These are phyloP conservation scores for Curvularia verruculosa DNA, from an alignment of 2,329 filamentous ascomycete genomes.

Conservation along the genomic window DNA sequence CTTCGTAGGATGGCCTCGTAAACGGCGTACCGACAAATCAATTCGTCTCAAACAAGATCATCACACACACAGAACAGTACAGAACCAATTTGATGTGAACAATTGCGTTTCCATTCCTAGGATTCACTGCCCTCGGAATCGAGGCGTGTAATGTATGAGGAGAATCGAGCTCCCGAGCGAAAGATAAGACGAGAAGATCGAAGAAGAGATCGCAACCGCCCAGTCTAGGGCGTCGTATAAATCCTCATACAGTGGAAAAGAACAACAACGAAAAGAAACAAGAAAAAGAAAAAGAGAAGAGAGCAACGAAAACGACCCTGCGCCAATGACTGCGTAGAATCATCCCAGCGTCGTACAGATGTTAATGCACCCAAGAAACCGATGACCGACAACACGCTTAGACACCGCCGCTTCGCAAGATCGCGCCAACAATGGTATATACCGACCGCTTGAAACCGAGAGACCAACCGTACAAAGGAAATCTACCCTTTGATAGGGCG, in stretches of 20 bases:
- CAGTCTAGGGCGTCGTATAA: constrained; percentile 30
- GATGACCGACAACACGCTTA: constrained; percentile 38
- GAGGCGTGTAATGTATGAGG: constrained; percentile 45
- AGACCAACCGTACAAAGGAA: constrained; percentile 49
- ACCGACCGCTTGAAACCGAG: constrained; percentile 45
- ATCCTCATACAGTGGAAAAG: constrained; percentile 45
- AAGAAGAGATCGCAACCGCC: constrained; percentile 39
- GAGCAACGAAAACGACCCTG: constrained; percentile 31
- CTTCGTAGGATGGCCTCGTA: too few species aligned
- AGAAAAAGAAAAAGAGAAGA: constrained; percentile 13
- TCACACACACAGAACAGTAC: not conserved
- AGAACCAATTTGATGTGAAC: constrained; percentile 1
- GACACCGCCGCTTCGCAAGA: constrained; percentile 49
- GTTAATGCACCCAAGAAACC: constrained; percentile 45
- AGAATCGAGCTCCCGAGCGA: constrained; percentile 30
- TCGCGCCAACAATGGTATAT: constrained; percentile 50
- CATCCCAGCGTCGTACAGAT: constrained; percentile 51
- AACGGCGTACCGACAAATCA: not conserved
- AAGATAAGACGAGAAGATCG: constrained; percentile 35
- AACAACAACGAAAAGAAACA: not conserved
- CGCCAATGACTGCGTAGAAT: constrained; percentile 45
- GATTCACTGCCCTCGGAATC: constrained; percentile 44
- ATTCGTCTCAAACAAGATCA: not conserved
- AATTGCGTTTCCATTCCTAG: constrained; percentile 46
- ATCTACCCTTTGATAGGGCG: constrained; percentile 47